Evolutionary conservation across 2,329 filamentous ascomycete species (phyloP), one percentile per base, ranked within the genome.

Genomic region (Diplodia mutila): DNA sequence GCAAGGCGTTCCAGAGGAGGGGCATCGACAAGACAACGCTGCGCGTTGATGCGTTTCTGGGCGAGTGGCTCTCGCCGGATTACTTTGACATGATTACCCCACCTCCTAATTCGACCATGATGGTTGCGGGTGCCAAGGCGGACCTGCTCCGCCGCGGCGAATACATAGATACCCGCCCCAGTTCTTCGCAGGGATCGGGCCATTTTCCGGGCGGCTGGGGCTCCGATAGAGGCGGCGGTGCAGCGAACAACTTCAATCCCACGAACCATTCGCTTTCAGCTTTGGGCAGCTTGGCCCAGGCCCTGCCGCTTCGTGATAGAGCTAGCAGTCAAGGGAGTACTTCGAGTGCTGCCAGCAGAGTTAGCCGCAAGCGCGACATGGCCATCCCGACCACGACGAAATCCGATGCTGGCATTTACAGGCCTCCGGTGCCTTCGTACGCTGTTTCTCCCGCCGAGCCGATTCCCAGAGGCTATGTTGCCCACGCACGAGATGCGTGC

Each of bases 81-180:
- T 99, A 99, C 78, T 99, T 94, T 74, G 93, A 97, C 70, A 86
- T 91, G 64, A 97, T 97, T 71, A 94, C 91, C 0, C 92, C 93
- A 3, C 95, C 95, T 12, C 95, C 95, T 0, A 88, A 89, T 52
- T 94, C 93, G 3, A 87, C 90, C 4, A 86, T 95, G 80, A 96
- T 99, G 92, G 84, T 98, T 2, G 91, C 91, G 29, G 88, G 88
- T 49, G 94, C 95, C 34, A 98, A 97, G 79, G 91, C 92, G 27
- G 92, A 96, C 73, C 82, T 99, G 3, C 83, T 97, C 55, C 87
- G 90, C 65, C 87, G 90, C 53, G 91, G 92, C 67, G 91, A 95
- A 72, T 80, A 81, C 23, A 80, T 88, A n/a, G 82, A 85, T 68
- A 80, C 78, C 67, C 75, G 74, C 39, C 78, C 76, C 48, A 72